phyloP scores from a whole-genome alignment of 306 rosid species.

The Prinsepia uniflora region DNA sequence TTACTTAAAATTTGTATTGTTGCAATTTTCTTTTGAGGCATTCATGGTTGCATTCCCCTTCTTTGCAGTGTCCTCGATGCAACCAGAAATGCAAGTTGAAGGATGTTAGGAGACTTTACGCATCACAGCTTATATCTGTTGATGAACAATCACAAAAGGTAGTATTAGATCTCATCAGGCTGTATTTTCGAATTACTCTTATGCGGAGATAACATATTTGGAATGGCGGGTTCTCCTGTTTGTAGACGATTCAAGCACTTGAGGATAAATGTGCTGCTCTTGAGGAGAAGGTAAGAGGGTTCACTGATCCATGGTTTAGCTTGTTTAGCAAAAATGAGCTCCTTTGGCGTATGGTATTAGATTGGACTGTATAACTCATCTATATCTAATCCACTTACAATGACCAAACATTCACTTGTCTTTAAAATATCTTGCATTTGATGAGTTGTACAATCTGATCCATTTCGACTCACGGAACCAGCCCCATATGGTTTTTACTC shows the following conservation, averaged over 20 bases:
- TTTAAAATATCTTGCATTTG: too few species aligned
- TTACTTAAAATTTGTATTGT: not conserved
- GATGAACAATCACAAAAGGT: conserved; percentile 82
- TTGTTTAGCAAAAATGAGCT: too few species aligned
- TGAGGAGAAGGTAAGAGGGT: conserved; percentile 51
- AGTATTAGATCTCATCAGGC: conserved; percentile 6
- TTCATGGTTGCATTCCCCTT: conserved; percentile 9
- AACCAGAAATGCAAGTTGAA: conserved; percentile 59
- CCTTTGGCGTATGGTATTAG: too few species aligned
- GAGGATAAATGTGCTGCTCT: conserved; percentile 65
- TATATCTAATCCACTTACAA: too few species aligned
- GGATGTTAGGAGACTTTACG: conserved; percentile 76
- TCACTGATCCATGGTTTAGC: too few species aligned
- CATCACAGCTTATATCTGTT: conserved; percentile 48
- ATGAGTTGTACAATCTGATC: too few species aligned
- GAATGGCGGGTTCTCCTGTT: conserved; percentile 15
- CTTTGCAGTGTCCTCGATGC: conserved; percentile 79
- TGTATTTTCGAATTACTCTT: not conserved
- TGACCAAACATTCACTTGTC: too few species aligned
- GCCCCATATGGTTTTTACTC: not conserved
- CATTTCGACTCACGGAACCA: too few species aligned
- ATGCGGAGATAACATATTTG: conserved; percentile 6
- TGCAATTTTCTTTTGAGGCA: not conserved
- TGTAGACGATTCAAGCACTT: conserved; percentile 63
- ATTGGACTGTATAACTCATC: too few species aligned